Evolutionary conservation across 108 stramenopile species (phyloP).

Genomic region (Chaetoceros tenuissimus): DNA sequence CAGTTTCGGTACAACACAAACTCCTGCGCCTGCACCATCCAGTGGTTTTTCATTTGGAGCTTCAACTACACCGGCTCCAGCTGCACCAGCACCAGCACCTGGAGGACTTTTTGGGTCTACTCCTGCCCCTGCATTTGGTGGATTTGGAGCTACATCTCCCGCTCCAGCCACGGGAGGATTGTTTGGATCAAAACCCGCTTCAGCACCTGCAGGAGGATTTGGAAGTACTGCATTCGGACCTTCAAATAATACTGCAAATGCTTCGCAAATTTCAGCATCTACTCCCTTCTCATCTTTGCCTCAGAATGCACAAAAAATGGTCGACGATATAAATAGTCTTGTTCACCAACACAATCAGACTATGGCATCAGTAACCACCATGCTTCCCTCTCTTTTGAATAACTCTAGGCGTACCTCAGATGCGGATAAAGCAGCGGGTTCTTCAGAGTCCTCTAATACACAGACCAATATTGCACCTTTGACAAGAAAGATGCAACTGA

Average conservation of each 20-base stretch:
- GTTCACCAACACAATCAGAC: background rate
- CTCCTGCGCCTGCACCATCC: background rate
- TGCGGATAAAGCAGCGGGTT: background rate
- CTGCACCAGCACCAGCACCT: background rate
- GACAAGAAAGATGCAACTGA: background rate
- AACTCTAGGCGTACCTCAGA: background rate
- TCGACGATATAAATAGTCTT: background rate
- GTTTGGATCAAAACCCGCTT: background rate
- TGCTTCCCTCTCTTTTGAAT: background rate
- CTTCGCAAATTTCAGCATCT: conserved; percentile 11
- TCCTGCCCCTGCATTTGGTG: background rate
- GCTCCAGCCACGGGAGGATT: background rate
- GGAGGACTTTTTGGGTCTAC: background rate
- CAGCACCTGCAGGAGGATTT: conserved; percentile 51
- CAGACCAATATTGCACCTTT: background rate
- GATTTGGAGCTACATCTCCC: background rate
- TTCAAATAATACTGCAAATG: background rate
- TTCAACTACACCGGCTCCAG: background rate
- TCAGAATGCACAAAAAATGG: background rate
- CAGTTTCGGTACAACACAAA: background rate
- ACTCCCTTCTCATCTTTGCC: background rate
- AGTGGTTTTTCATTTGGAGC: background rate
- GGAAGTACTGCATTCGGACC: conserved; percentile 66
- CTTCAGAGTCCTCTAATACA: background rate
- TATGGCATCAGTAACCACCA: background rate